phyloP scores from a whole-genome alignment of 106 monocot species.

The Phalaenopsis aphrodite region DNA sequence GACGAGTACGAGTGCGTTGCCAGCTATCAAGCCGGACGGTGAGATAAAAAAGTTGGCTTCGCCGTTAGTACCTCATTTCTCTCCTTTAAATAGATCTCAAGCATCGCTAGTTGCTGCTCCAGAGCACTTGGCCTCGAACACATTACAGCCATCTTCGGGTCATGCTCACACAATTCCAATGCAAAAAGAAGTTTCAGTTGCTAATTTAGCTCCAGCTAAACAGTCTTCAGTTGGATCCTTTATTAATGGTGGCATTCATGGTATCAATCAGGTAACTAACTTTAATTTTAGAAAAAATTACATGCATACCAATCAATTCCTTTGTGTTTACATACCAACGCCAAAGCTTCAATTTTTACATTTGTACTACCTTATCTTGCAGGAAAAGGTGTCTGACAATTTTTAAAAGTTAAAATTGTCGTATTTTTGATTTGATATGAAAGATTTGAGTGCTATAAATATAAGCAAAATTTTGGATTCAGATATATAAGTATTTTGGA shows the following conservation, averaged over 20 bases:
- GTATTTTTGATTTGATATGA: too few species aligned
- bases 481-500: too few species aligned
- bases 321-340: too few species aligned
- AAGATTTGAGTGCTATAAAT: too few species aligned
- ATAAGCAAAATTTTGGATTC: too few species aligned
- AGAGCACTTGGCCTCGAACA: background rate
- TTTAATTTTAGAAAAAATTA: too few species aligned
- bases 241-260: background rate
- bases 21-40: background rate
- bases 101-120: background rate
- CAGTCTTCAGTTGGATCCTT: background rate
- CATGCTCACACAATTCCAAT: background rate
- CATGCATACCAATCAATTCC: too few species aligned
- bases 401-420: too few species aligned
- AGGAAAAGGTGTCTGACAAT: too few species aligned
- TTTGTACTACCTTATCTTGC: too few species aligned
- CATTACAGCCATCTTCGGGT: constrained; percentile 1
- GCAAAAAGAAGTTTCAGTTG: background rate
- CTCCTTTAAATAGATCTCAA: background rate
- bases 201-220: background rate
- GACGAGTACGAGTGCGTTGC: background rate
- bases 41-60: constrained; percentile 1
- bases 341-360: too few species aligned
- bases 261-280: constrained; percentile 5
- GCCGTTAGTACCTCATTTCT: background rate